Base-by-base conservation (phyloP, 1,284 basidiomycete genomes). In the Entoloma clypeatum region DNA sequence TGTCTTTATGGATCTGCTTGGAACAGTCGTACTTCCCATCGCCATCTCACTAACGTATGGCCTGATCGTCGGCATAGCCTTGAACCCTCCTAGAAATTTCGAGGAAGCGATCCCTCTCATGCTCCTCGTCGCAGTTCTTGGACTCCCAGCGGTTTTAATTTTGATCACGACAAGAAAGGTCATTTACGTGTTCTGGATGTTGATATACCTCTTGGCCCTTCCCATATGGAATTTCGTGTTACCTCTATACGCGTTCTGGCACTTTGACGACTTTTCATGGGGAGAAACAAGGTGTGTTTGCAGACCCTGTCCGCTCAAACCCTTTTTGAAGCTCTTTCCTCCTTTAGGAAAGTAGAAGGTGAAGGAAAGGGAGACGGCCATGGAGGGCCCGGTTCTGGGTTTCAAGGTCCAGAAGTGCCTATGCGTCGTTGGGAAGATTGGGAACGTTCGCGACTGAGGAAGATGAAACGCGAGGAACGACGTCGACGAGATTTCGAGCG, bases 231-330 rank as follows among this genome's bases (percentile, higher is more conserved):
- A 97, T 65, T 89, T 97, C 53, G 71, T 96, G 35, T 73, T 97
- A 2, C 95, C 94, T 5, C 70, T 94, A 4, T 97, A 97, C 65
- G 88, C 94, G 18, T 98, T 98, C 64, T 98, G 94, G 94, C 94
- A 99, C 68, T 98, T 99, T 64, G 96, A 99, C 57, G 96, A 99
- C 65, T 96, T 97, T 63, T 94, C 92, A 24, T 98, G 95, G 95
- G 95, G 95, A 57, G 92, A 97, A 66, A 99, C 95, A 18, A 79
- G 90, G 90, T 88, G 58, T 46, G 77, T 67, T n/a, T 37, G 11
- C 39, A 27, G 8, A 30, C 44, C 5, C 8, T 38, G 32, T 43
- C 16, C 28, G 23, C n/a, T 44, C 17, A 17, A 10, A 16, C 18
- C 23, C n/a, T 22, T 36, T n/a, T 34, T 52, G 18, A 58, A 54